Evolutionary conservation across 2,329 filamentous ascomycete species (phyloP).

Genomic region (Microcyclospora tardicrescens): DNA sequence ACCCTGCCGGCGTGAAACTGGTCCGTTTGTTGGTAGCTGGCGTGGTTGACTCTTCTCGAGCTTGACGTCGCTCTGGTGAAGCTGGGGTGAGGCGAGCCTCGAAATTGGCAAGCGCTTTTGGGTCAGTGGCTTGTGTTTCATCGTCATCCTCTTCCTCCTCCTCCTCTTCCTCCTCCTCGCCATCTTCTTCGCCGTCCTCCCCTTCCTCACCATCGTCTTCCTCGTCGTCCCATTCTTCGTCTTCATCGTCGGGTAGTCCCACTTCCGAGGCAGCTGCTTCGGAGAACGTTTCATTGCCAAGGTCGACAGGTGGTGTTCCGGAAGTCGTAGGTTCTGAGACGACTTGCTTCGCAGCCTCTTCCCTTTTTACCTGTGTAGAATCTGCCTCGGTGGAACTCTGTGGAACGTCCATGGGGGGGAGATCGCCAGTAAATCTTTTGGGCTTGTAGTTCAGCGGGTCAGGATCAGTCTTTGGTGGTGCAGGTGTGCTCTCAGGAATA

Average conservation of each 20-base stretch:
- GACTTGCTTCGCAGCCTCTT: conserved; percentile 13
- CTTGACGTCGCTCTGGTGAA: conserved; percentile 7
- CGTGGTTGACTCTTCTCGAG: conserved; percentile 11
- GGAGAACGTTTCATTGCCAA: conserved; percentile 16
- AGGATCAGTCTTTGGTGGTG: conserved; percentile 8
- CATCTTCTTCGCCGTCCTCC: conserved; percentile 21
- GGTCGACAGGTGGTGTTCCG: conserved; percentile 32
- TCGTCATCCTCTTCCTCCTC: conserved; percentile 37
- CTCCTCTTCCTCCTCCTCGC: conserved; percentile 20
- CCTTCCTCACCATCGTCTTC: conserved; percentile 27
- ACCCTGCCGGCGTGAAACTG: conserved; percentile 24
- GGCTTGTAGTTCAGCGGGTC: conserved; percentile 10
- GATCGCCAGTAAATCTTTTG: conserved; percentile 7
- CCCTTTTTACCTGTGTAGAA: neutral
- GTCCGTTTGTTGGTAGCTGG: conserved; percentile 15
- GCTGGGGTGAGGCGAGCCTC: conserved; percentile 14
- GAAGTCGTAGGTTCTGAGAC: conserved; percentile 29
- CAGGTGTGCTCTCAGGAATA: conserved; percentile 20
- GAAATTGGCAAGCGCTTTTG: conserved; percentile 12
- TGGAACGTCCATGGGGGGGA: conserved; percentile 8
- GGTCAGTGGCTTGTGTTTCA: conserved; percentile 20
- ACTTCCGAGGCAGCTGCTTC: conserved; percentile 20
- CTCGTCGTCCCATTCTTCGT: conserved; percentile 20
- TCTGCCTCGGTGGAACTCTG: too few species aligned
- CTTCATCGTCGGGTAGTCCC: conserved; percentile 16